A percentile compares a stretch with the other conserved stretches of the same genome.
Evolutionary conservation across 2,329 filamentous ascomycete genomes (phyloP).

Genomic region (Zalaria obscura): DNA sequence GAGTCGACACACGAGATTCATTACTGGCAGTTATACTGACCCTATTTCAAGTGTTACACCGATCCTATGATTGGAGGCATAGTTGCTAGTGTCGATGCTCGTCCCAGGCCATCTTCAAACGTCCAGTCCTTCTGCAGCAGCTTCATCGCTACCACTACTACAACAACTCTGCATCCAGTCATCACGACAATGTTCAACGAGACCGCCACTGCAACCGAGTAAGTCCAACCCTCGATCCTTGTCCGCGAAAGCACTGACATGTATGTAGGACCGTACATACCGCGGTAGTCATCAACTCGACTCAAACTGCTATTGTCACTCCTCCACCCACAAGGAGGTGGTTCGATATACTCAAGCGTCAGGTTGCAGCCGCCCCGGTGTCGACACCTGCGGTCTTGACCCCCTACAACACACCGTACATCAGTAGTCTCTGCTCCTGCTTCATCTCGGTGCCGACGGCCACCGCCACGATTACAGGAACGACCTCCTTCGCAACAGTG

Average conservation of each 20-base stretch:
- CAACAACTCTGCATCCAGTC: neutral
- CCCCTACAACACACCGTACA: neutral
- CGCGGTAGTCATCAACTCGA: neutral
- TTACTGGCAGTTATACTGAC: neutral
- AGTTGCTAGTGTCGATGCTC: neutral
- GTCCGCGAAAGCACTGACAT: neutral
- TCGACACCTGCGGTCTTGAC: neutral
- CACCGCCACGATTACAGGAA: neutral
- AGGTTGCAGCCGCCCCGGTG: neutral
- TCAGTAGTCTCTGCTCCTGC: neutral
- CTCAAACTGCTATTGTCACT: neutral
- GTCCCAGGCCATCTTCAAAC: neutral
- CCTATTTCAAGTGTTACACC: neutral
- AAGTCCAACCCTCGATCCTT: neutral
- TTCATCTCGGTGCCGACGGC: neutral
- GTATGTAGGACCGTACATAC: neutral
- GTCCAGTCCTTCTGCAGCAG: neutral
- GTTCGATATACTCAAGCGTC: neutral
- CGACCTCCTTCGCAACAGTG: neutral
- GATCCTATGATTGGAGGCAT: neutral
- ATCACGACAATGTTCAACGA: neutral
- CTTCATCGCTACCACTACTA: neutral
- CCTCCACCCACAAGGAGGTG: neutral
- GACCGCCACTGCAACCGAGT: neutral
- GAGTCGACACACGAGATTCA: no score